Evolutionary conservation across 1,139 yeast species (phyloP), one percentile per base, ranked within the genome.

Genomic region (Yamadazyma spencermartinsiae): DNA sequence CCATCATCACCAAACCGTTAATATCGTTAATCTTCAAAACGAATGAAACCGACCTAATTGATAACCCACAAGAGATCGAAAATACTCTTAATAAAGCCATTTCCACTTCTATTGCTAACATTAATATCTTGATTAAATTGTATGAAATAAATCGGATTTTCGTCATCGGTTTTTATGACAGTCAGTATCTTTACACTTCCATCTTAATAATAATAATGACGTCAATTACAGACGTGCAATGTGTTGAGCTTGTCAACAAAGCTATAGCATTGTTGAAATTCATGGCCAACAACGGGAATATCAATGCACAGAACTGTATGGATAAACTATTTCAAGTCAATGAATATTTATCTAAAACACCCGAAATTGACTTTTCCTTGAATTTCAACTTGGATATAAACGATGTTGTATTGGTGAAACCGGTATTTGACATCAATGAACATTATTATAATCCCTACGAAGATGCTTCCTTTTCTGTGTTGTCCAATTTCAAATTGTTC

Each of bases 141-240:
- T 66, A 61, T 33, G 58, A 58, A 30, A 51, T 60, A 39, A 59
- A 65, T 8, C 51, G 65, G 45, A 51, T 74, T 18, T 74, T 74
- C 28, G 56, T 64, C 13, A 62, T 69, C 41, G 81, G 80, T 10
- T 75, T 70, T 50, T 75, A 78, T 75, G 80, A 76, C 51, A 65
- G 74, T 26, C 76, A 75, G 48, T 75, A 74, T 51, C 55, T 76
- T 36, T 75, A 66, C 46, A 62, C 72, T 8, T 69, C 80, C 0
- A 46, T 74, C 11, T 49, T 72, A 27, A 58, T 72, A 14, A 55
- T 74, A 23, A 54, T 72, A 21, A 65, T 75, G 56, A 62, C 71
- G 1, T 56, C 60, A n/a, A 44, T 58, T n/a, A 55, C 58, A 12
- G 68, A 64, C n/a, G 47, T 51, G 10, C 37, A 49, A n/a, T 60